Conservation (phyloP, 2,329 filamentous ascomycete genomes). For the Stenocarpella maydis region DNA sequence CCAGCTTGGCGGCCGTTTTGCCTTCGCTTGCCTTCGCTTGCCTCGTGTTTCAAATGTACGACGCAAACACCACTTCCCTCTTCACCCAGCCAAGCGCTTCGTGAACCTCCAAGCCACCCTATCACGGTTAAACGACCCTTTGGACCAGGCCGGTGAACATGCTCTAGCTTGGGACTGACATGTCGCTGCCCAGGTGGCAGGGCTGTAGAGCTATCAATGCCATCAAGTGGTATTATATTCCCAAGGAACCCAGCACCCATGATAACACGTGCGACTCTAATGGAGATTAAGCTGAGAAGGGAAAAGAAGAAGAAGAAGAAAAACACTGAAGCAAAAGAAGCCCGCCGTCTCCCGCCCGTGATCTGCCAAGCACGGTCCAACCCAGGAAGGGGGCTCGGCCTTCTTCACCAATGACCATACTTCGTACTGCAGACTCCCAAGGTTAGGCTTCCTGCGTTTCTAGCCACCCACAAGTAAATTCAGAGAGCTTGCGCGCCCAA, state of each 20-base stretch:
- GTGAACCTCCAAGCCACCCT: background rate
- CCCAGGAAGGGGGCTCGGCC: conserved; percentile 1
- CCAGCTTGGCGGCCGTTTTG: conserved; percentile 19
- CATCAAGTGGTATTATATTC: conserved; percentile 14
- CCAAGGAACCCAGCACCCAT: conserved; percentile 14
- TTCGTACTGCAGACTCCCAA: background rate
- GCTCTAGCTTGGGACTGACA: background rate
- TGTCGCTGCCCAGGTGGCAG: background rate
- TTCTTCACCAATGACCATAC: background rate
- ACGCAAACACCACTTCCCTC: background rate
- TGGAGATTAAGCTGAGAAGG: background rate
- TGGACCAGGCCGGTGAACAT: background rate
- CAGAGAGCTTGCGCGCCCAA: background rate
- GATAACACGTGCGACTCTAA: conserved; percentile 16
- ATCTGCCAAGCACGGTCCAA: conserved; percentile 11
- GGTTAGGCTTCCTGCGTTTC: background rate
- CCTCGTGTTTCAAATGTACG: conserved; percentile 16
- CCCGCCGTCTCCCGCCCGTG: background rate
- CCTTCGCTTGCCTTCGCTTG: conserved; percentile 18
- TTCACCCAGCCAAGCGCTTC: background rate
- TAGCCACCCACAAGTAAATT: background rate
- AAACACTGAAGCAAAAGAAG: background rate
- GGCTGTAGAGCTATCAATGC: background rate
- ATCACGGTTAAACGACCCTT: background rate
- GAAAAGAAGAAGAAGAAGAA: background rate